phyloP scores from a whole-genome alignment of 129 eudicot genomes.

The Sambucus nigra region DNA sequence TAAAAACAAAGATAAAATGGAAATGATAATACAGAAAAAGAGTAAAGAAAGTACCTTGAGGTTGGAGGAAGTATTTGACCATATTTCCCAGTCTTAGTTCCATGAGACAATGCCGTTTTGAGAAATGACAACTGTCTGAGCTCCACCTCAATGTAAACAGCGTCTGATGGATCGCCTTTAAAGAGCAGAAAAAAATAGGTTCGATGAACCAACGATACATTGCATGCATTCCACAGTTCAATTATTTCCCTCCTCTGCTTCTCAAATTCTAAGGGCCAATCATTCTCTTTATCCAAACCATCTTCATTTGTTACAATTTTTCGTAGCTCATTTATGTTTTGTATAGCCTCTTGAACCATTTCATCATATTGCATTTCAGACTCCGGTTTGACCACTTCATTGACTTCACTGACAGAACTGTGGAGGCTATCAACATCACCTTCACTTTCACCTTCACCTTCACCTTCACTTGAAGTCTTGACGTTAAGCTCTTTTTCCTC shows the following conservation, averaged over 20 bases:
- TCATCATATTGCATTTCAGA: conserved; percentile 21
- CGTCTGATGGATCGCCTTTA: too few species aligned
- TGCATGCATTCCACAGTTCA: conserved; percentile 73
- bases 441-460: not conserved
- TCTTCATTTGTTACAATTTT: conserved; percentile 10
- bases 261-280: conserved; percentile 48
- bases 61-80: too few species aligned
- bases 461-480: conserved; percentile 13
- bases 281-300: conserved; percentile 6
- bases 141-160: too few species aligned
- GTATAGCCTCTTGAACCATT: conserved; percentile 27
- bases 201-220: too few species aligned
- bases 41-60: too few species aligned
- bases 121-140: too few species aligned
- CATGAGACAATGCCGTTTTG: too few species aligned
- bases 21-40: too few species aligned
- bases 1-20: too few species aligned
- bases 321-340: conserved; percentile 11
- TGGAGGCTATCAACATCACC: conserved; percentile 8
- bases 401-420: conserved; percentile 3
- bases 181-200: too few species aligned
- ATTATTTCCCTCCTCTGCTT: conserved; percentile 55
- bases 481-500: conserved; percentile 26
- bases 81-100: too few species aligned
- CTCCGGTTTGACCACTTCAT: conserved; percentile 24